Base-by-base conservation (phyloP, 2,329 filamentous ascomycete species). In the Scedosporium boydii region DNA sequence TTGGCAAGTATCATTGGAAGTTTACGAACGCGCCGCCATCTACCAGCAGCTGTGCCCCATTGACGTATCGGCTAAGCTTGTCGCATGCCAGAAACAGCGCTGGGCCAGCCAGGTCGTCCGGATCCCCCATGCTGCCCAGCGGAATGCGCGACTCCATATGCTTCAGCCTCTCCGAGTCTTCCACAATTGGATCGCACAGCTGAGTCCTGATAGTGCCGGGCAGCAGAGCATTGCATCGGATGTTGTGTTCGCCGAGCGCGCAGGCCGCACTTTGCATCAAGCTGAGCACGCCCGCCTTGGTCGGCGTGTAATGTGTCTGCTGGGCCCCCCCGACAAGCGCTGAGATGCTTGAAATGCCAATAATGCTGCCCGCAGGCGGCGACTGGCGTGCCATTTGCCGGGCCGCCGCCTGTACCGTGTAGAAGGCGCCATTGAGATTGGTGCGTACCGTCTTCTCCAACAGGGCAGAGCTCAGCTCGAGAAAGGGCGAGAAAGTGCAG, bases 11-110 rank as follows among this genome's bases (percentile, higher is more conserved):
- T 72, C 75, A 93, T 74, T 95, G 91, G 68, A 96, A 77, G 74
- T 96, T 96, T 14, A 96, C 92, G 79, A 95, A 96, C 65, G 93
- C 73, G 0, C 92, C 92, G 12, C 92, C 93, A 74, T 96, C 92
- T 14, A 96, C 92, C 66, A 96, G 73, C 67, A 96, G 70, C 74
- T 95, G 90, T 16, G 90, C 87, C 0, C 91, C 91, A 64, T 86
- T 93, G 64, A 93, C 88, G 75, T 93, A 93, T 26, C 84, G 83
- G 72, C 88, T 93, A 75, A 96, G 75, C 73, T 88, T 83, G 64
- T 89, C 88, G 69, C 87, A 90, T 0, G 88, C 91, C 70, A 96
- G 77, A 74, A 96, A 96, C 34, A 96, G 87, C 5, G 91, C 91
- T 1, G 91, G 91, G 0, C 92, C 91, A 0, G 87, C 90, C 72